Evolutionary conservation across 1,284 basidiomycete species (phyloP).

Genomic region (Moniliophthora roreri): DNA sequence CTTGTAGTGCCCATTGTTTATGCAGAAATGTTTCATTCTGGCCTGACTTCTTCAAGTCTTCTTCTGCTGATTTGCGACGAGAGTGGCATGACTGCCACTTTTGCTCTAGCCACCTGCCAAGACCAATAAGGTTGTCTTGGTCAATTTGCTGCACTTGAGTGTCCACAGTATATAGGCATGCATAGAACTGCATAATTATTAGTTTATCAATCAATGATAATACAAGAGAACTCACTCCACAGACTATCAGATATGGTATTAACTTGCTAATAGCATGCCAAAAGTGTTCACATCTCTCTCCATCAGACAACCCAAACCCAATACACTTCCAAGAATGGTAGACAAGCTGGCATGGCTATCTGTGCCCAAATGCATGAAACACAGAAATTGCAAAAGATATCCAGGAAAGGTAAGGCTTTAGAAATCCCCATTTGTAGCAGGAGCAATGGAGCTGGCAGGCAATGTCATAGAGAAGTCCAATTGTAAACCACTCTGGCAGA

Average conservation of each 20-base stretch:
- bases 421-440: constrained; percentile 25
- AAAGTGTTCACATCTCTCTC: constrained; percentile 34
- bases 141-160: constrained; percentile 22
- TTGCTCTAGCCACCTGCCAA: constrained; percentile 19
- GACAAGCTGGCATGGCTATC: constrained; percentile 31
- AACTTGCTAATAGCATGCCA: constrained; percentile 30
- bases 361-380: constrained; percentile 35
- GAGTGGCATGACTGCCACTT: constrained; percentile 6
- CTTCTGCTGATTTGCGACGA: too few relatives aligned
- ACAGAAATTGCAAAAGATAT: constrained; percentile 27
- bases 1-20: constrained; percentile 19
- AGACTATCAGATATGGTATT: constrained; percentile 26
- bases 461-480: constrained; percentile 30
- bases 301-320: constrained; percentile 32
- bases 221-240: constrained; percentile 21
- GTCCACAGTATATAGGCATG: constrained; percentile 23
- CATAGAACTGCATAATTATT: constrained; percentile 18
- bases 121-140: constrained; percentile 1
- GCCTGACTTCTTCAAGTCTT: neutral
- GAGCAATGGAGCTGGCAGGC: constrained; percentile 21
- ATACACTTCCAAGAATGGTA: constrained; percentile 28
- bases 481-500: constrained; percentile 19
- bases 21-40: constrained; percentile 7
- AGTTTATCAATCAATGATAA: neutral
- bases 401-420: constrained; percentile 18